Conservation (phyloP, 2,329 filamentous ascomycete species). For the Dendrostoma leiphaemia region DNA sequence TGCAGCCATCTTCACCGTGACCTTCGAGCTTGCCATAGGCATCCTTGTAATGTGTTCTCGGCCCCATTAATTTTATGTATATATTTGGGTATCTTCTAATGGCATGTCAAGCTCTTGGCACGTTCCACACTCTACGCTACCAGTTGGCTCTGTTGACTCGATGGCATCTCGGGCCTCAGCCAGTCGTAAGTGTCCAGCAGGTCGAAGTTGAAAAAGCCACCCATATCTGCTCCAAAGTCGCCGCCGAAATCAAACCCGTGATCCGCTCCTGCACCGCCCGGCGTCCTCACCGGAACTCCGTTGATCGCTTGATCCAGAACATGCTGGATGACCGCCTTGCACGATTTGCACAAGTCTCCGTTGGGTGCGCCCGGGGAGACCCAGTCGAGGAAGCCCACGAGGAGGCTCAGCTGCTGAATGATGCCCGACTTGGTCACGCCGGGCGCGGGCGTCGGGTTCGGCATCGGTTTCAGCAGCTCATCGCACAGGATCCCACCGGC, state of each 20-base stretch:
- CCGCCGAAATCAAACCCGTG: slow-evolving; percentile 32
- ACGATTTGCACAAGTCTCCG: slow-evolving; percentile 43
- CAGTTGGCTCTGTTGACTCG: neutral
- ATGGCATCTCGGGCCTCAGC: slow-evolving; percentile 30
- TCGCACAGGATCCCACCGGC: slow-evolving; percentile 49
- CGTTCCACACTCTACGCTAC: neutral
- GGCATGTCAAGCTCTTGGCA: neutral
- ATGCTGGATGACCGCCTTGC: slow-evolving; percentile 46
- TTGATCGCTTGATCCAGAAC: slow-evolving; percentile 51
- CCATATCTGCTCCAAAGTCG: slow-evolving; percentile 12
- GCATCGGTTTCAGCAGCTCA: slow-evolving; percentile 44
- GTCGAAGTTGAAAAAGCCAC: slow-evolving; percentile 43
- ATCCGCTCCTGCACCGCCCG: slow-evolving; percentile 24
- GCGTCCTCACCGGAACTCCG: slow-evolving; percentile 22
- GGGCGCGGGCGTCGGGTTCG: slow-evolving; percentile 29
- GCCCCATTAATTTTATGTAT: no score
- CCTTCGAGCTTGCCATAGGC: no score
- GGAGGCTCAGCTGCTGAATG: slow-evolving; percentile 49
- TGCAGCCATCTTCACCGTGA: slow-evolving; percentile 30
- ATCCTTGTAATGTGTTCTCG: no score
- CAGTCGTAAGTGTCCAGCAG: slow-evolving; percentile 49
- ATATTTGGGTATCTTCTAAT: neutral
- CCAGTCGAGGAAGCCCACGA: slow-evolving; percentile 52
- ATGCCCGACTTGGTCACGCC: slow-evolving; percentile 45
- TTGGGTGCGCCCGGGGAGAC: slow-evolving; percentile 47